Evolutionary conservation across 805 yeast genomes (phyloP), one percentile per base, ranked within the genome.

Genomic region (Ogataea pignaliae): DNA sequence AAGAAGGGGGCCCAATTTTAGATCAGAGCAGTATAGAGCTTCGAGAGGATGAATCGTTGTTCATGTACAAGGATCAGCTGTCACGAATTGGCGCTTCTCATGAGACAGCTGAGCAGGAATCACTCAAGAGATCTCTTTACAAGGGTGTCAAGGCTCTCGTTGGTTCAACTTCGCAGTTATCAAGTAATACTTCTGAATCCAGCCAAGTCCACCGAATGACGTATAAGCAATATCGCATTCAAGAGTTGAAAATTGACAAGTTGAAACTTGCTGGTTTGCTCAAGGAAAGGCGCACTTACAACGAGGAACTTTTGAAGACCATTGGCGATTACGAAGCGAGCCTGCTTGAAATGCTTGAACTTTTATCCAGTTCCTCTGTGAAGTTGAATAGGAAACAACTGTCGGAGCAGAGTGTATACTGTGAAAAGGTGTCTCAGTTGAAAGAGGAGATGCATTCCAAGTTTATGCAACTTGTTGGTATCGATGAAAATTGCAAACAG

Each of bases 271-370:
- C 33, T 29, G 39, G 36, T 13, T 31, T 54, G 26, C 37, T 57
- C 28, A 34, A 36, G 8, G 54, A 51, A 13, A 43, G 56, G 29
- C 33, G 42, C 29, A 14, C 10, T 3, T 59, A 57, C 39, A 59
- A 59, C 36, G 10, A 34, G 5, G 55, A 55, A 18, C 39, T 59
- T 3, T 34, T 47, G 3, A 39, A 43, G 10, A 47, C 59, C 1
- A 40, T 59, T 10, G 50, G 43, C 10, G 32, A 43, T 7, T 55
- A 54, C 29, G 61, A 59, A 41, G 30, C 33, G 12, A 40, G 39
- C 4, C 32, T 59, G 28, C 33, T 51, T 21, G 37, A 47, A 16
- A 46, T 57, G 12, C 35, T 53, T 37, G 36, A 42, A 5, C 21
- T 35, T 3, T 42, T 59, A 31, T 43, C 55, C 6, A 29, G 31